Percentiles rank a stretch among this genome's conserved stretches.
These are phyloP conservation scores for Xanthoconium separans DNA, from an alignment of 1,284 basidiomycete genomes.

Conservation along the genomic window DNA sequence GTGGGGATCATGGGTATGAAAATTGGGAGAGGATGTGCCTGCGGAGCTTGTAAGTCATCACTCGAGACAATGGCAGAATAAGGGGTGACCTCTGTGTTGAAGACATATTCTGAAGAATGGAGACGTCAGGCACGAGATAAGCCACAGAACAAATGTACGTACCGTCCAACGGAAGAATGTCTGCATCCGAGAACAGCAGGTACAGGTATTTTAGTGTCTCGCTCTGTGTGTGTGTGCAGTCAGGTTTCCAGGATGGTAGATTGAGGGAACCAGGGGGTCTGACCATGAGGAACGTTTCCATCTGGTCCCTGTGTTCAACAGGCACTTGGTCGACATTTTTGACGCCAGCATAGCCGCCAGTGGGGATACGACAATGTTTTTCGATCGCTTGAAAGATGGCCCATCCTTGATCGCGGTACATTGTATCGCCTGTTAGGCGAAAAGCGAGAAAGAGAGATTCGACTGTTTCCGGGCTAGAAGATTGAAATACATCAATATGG, in stretches of 20 bases:
- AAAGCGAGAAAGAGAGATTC: constrained; percentile 91
- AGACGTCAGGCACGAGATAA: constrained; percentile 7
- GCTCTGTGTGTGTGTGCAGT: constrained; percentile 44
- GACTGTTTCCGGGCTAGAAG: constrained; percentile 89
- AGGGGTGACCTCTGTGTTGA: constrained; percentile 84
- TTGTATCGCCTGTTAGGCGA: constrained; percentile 79
- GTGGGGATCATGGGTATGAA: constrained; percentile 54
- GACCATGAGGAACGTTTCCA: constrained; percentile 94
- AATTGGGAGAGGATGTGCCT: constrained; percentile 71
- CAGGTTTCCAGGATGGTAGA: not conserved
- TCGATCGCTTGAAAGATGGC: constrained; percentile 89
- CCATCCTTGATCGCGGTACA: constrained; percentile 88
- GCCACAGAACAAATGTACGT: constrained; percentile 31
- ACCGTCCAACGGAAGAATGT: constrained; percentile 73
- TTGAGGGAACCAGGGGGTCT: constrained; percentile 26
- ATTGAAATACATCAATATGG: not conserved
- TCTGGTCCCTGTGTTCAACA: constrained; percentile 76
- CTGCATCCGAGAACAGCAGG: constrained; percentile 80
- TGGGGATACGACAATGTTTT: constrained; percentile 70
- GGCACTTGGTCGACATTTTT: constrained; percentile 80
- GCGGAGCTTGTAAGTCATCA: constrained; percentile 3
- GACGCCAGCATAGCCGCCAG: constrained; percentile 84
- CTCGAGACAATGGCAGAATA: constrained; percentile 32
- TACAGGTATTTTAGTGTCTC: constrained; percentile 97
- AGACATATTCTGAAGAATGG: constrained; percentile 70